Base-by-base conservation (phyloP, 495 filamentous ascomycete genomes). In the Tuber melanosporum region DNA sequence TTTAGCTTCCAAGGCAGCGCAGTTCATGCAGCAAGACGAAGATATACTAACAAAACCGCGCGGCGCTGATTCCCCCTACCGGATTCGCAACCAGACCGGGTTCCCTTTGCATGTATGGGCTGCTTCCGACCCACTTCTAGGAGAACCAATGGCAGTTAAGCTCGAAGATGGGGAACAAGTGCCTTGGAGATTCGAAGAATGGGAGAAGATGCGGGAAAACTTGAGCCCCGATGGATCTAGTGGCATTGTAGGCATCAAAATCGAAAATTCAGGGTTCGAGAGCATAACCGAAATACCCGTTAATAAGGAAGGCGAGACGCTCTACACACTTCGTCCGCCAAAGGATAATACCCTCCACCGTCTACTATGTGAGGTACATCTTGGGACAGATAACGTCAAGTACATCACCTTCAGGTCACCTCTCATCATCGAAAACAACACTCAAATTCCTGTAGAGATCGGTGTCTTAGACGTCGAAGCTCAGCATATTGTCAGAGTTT, bases 371-470 rank as follows among this genome's bases (percentile, higher is more conserved):
- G 94, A 99, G 74, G 91, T 99, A 78, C 94, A 90, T 72, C 89
- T 99, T 46, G 95, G 94, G 41, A 84, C 89, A 5, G 94, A 99
- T 85, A 98, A 97, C 77, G 91, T 99, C 84, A 99, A 99, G 85
- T 95, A 97, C 84, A 95, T 99, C 81, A 98, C 94, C 14, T 93
- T 99, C 83, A 90, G 95, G 57, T 98, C 95, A 20, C 95, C 95
- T 10, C 87, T 99, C n/a, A 85, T 97, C 20, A 89, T 99, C n/a
- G 95, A 98, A 84, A 99, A 99, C 85, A 92, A 94, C 82, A 98
- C 95, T 3, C 94, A 98, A 84, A 97, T 99, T 75, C 94, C 96
- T 0, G 90, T 98, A 3, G 96, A 99, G 85, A 80, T 99, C 41
- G 95, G 96, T n/a, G 90, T 99, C 9, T 96, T 92, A 83, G 95